phyloP scores from a whole-genome alignment of 2,329 filamentous ascomycete species.

The Pyrenochaeta sp. region DNA sequence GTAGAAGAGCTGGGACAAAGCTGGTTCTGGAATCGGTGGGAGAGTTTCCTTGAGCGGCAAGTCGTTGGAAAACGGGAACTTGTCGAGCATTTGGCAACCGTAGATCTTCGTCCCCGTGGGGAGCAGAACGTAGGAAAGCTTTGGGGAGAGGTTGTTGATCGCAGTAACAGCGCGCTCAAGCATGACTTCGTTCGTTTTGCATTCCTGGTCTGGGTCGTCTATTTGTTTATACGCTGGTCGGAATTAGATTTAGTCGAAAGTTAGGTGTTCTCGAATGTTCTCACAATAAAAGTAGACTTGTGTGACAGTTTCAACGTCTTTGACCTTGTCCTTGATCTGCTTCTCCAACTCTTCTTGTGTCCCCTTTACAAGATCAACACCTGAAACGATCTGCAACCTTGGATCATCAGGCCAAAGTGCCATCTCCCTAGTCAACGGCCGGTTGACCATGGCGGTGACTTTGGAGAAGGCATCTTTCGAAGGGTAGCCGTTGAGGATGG shows the following conservation, averaged over 20 bases:
- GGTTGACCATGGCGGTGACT: slow-evolving; percentile 58
- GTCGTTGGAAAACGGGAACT: slow-evolving; percentile 44
- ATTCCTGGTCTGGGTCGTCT: slow-evolving; percentile 36
- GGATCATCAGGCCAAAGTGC: slow-evolving; percentile 47
- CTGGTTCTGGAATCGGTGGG: slow-evolving; percentile 44
- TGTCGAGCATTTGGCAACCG: slow-evolving; percentile 46
- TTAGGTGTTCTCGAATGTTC: neutral
- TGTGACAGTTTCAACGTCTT: slow-evolving; percentile 46
- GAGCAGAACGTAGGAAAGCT: slow-evolving; percentile 39
- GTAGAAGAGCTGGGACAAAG: slow-evolving; percentile 50
- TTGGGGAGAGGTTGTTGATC: slow-evolving; percentile 35
- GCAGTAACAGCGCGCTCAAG: slow-evolving; percentile 48
- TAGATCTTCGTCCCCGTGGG: slow-evolving; percentile 51
- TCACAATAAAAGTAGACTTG: slow-evolving; percentile 52
- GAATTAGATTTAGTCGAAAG: neutral
- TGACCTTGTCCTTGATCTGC: slow-evolving; percentile 45
- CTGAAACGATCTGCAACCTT: slow-evolving; percentile 48
- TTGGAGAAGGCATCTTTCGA: slow-evolving; percentile 52
- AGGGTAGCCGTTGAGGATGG: slow-evolving; percentile 57
- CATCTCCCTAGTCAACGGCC: slow-evolving; percentile 47
- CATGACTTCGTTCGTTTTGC: slow-evolving; percentile 47
- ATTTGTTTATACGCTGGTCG: slow-evolving; percentile 40
- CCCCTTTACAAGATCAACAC: slow-evolving; percentile 50
- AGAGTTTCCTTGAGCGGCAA: slow-evolving; percentile 39
- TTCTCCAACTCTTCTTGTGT: slow-evolving; percentile 41